A percentile compares a stretch with the other conserved stretches of the same genome.
Conservation (phyloP, 768 basidiomycete species). For the Pholiota molesta region DNA sequence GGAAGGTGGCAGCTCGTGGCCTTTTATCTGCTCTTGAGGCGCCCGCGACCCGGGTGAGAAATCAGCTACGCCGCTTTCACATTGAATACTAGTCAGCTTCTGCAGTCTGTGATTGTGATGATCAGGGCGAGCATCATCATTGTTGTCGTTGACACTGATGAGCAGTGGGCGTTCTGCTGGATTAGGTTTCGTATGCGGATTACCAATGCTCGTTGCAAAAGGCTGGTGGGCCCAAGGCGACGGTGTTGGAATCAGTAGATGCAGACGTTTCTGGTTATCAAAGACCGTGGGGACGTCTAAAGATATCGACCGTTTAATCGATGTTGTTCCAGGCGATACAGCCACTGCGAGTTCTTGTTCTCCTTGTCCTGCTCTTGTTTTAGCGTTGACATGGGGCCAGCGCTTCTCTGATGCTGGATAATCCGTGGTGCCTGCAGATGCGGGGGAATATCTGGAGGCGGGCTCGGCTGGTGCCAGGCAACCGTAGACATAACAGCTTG, state of each 20-base stretch:
- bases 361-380: slow-evolving; percentile 2
- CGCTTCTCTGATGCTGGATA: background rate
- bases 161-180: background rate
- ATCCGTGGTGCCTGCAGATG: background rate
- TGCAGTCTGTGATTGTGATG: background rate
- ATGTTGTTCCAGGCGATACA: background rate
- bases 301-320: background rate
- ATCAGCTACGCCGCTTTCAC: background rate
- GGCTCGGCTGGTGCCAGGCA: background rate
- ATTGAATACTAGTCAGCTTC: background rate
- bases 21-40: background rate
- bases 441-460: background rate
- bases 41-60: background rate
- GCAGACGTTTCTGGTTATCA: background rate
- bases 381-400: background rate
- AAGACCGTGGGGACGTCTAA: background rate
- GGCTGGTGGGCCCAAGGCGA: background rate
- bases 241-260: background rate
- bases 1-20: background rate
- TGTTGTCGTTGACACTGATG: slow-evolving; percentile 2
- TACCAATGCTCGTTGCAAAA: background rate
- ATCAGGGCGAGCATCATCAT: background rate
- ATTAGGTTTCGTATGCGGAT: background rate
- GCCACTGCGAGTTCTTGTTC: background rate
- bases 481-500: slow-evolving; percentile 13